phyloP scores from a whole-genome alignment of 2,329 filamentous ascomycete genomes.

The Aspergillus hortae region DNA sequence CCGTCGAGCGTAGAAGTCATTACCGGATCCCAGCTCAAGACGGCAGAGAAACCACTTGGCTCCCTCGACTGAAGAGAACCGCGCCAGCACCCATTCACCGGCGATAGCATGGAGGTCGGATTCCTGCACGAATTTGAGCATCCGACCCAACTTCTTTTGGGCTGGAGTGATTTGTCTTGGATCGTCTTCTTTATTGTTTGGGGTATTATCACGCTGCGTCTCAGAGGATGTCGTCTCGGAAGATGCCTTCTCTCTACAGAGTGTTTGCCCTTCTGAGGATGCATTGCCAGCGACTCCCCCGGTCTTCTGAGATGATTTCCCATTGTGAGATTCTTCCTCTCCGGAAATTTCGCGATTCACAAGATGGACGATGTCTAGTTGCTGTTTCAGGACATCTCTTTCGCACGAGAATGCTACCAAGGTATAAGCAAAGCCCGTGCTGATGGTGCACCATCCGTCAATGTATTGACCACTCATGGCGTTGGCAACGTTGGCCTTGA shows the following conservation, averaged over 20 bases:
- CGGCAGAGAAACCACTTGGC: constrained; percentile 16
- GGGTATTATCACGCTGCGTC: not conserved
- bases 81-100: constrained; percentile 16
- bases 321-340: not conserved
- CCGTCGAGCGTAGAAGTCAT: constrained; percentile 11
- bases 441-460: constrained; percentile 17
- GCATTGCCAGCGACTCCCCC: not conserved
- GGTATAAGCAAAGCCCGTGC: constrained; percentile 10
- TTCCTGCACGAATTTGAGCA: constrained; percentile 15
- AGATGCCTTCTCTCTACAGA: no score
- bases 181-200: not conserved
- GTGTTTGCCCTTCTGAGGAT: no score
- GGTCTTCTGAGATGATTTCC: not conserved
- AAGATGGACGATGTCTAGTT: constrained; percentile 9
- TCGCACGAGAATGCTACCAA: constrained; percentile 10
- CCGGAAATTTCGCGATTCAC: constrained; percentile 1
- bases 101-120: constrained; percentile 11
- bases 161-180: not conserved
- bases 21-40: constrained; percentile 9
- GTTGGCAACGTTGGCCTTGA: constrained; percentile 9
- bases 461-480: constrained; percentile 11
- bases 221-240: no score
- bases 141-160: constrained; percentile 8
- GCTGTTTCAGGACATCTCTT: constrained; percentile 3
- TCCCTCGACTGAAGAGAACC: constrained; percentile 11